Percentiles rank a stretch among this genome's conserved stretches.
Conservation (phyloP, 208 protist genomes). For the Leishmania tarentolae region DNA sequence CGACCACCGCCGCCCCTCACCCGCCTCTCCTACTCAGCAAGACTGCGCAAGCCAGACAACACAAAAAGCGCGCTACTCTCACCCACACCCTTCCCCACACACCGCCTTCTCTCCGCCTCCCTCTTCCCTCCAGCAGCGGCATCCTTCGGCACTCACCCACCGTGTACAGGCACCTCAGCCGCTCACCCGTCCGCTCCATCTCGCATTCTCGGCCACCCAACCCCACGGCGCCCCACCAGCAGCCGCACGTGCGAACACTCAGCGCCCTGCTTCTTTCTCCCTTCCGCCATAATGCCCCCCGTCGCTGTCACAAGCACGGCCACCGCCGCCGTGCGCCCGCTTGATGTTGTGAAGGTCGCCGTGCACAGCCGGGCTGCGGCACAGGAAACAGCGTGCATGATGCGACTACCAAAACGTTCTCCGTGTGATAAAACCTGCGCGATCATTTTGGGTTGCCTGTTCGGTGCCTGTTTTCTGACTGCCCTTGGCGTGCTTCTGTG, state of each 20-base stretch:
- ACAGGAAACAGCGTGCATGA: neutral
- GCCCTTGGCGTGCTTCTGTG: neutral
- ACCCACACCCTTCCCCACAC: neutral
- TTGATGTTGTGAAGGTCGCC: neutral
- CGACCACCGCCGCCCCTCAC: neutral
- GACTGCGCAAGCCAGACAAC: neutral
- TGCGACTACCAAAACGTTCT: neutral
- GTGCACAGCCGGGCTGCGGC: too few relatives aligned
- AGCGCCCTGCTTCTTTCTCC: neutral
- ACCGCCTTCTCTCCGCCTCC: neutral
- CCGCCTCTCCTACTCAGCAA: neutral
- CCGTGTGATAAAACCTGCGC: neutral
- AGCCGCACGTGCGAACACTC: neutral
- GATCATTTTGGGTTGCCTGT: neutral
- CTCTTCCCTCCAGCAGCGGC: neutral
- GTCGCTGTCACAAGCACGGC: neutral
- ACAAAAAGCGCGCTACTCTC: neutral
- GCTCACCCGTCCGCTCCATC: neutral
- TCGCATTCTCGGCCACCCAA: neutral
- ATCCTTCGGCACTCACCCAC: neutral
- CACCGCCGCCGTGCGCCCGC: neutral
- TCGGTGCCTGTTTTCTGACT: neutral
- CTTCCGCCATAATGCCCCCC: neutral
- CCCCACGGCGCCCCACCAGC: neutral
- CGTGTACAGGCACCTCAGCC: neutral